phyloP scores from a whole-genome alignment of 345 rosid species.

The Salix suchowensis region DNA sequence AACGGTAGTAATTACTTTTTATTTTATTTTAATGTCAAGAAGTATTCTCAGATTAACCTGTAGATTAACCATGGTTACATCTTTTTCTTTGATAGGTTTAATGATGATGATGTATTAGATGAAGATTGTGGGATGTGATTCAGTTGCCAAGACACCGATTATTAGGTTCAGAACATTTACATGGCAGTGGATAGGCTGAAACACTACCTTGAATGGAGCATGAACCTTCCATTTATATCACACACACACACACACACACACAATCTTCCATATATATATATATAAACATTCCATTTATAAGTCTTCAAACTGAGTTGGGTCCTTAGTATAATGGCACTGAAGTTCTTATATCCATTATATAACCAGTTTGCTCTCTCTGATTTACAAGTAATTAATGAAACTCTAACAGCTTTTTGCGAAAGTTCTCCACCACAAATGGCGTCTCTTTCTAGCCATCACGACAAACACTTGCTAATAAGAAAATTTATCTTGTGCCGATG shows the following conservation, averaged over 20 bases:
- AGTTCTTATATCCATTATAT: background rate
- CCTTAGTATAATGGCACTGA: background rate
- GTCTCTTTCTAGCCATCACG: background rate
- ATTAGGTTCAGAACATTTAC: background rate
- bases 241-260: no score
- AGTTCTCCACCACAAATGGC: background rate
- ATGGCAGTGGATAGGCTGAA: background rate
- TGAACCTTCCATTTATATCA: background rate
- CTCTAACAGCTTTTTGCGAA: background rate
- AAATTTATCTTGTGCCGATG: background rate
- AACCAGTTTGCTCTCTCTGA: background rate
- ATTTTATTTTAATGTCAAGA: no score
- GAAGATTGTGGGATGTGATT: no score
- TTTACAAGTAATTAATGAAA: background rate
- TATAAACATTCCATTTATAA: background rate
- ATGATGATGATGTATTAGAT: no score
- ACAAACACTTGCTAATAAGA: background rate
- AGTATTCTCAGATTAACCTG: no score
- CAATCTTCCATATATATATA: background rate
- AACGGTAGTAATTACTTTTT: no score
- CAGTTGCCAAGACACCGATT: background rate
- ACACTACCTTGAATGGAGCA: background rate
- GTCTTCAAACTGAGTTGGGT: background rate
- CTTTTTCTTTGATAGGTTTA: no score
- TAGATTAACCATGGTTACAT: no score